Evolutionary conservation across 2,329 filamentous ascomycete species (phyloP), one percentile per base, ranked within the genome.

Genomic region (Epichloe sp.): DNA sequence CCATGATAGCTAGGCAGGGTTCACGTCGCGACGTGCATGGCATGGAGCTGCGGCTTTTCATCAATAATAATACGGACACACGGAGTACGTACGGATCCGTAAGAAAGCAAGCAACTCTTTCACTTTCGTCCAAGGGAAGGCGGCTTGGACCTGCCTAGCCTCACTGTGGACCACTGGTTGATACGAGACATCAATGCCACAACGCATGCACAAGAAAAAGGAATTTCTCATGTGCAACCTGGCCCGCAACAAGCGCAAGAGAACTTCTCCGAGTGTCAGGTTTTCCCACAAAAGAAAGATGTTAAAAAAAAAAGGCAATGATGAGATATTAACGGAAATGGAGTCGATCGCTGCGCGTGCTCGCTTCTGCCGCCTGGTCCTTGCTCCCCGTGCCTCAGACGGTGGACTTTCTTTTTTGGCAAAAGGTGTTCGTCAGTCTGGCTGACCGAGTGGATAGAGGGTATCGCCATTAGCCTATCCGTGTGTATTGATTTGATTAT

Each of bases 21-120:
- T 50, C 37, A 48, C 48, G 51, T 48, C 35, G 31, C 52, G 44
- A 49, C 52, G 35, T 48, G 48, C 48, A 50, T 53, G 21, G 17
- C 48, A 50, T 53, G 21, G 11, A 44, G 41, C 47, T 36, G 40
- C 21, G 40, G 43, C n/a, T n/a, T 43, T 49, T 19, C 17, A 35
- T 48, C n/a, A 40, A 40, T 40, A 40, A 40, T 40, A n/a, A 40
- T 12, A 26, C 26, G 26, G 26, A 26, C 26, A 26, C 26, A 26
- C 7, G 26, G 26, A 26, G 26, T 26, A 21, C 19, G 19, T 21
- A 21, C 19, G 19, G 19, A 21, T 21, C 3, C 19, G 19, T 21
- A 26, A 8, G 26, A 8, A 8, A 26, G 26, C 26, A 35, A 34
- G 23, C 40, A 41, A 41, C 38, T 17, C 38, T 26, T 49, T 42